These are phyloP conservation scores for Metschnikowia proteae DNA, from an alignment of 805 yeast species.

Conservation along the genomic window DNA sequence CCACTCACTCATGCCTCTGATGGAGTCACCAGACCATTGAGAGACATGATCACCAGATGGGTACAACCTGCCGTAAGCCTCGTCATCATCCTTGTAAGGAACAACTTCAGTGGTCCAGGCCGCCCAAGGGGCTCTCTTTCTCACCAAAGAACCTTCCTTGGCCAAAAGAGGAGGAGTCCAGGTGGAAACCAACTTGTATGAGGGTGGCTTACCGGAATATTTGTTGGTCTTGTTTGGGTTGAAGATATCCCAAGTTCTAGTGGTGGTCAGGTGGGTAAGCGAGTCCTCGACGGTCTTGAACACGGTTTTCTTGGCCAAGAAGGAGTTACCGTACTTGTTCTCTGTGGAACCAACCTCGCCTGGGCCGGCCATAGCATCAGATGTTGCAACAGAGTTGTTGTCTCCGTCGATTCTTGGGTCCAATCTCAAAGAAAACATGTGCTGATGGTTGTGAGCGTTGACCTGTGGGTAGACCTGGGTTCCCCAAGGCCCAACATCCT, in stretches of 20 bases:
- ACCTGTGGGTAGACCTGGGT: constrained; percentile 75
- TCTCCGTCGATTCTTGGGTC: constrained; percentile 83
- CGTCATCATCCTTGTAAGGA: constrained; percentile 57
- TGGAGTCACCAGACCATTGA: constrained; percentile 69
- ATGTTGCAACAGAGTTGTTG: constrained; percentile 65
- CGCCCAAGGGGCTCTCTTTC: constrained; percentile 84
- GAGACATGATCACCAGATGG: constrained; percentile 81
- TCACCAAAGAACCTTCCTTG: constrained; percentile 66
- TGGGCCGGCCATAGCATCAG: constrained; percentile 61
- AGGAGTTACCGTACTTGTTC: constrained; percentile 76
- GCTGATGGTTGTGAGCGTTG: constrained; percentile 86
- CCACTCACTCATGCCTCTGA: constrained; percentile 66
- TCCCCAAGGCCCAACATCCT: constrained; percentile 73
- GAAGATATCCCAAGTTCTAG: constrained; percentile 74
- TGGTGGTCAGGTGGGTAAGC: constrained; percentile 57
- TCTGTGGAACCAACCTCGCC: constrained; percentile 60
- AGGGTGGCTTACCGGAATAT: constrained; percentile 70
- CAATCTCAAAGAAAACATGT: constrained; percentile 69
- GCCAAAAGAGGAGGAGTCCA: constrained; percentile 74
- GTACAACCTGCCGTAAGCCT: constrained; percentile 56
- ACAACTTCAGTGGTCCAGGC: constrained; percentile 61
- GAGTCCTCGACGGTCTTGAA: constrained; percentile 69
- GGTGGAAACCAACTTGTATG: constrained; percentile 72
- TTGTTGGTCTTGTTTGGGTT: constrained; percentile 66
- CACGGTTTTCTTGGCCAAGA: constrained; percentile 59